Percentiles rank a stretch among this genome's conserved stretches.
Evolutionary conservation across 148 eudicot genomes (phyloP).

Genomic region (Rhododendron vialii): DNA sequence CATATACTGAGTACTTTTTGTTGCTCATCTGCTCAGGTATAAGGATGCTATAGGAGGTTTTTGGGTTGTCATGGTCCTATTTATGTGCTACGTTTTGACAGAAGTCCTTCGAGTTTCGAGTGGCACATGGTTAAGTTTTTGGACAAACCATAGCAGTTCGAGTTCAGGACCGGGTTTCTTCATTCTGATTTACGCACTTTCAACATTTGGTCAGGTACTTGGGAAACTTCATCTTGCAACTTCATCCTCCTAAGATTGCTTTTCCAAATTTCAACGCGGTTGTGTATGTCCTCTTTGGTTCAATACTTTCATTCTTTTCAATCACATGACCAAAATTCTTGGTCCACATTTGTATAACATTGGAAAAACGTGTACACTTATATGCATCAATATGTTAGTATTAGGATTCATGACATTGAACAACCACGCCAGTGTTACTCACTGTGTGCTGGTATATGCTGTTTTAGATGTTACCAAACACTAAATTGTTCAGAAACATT

Average conservation of each 20-base stretch:
- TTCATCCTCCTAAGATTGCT: not conserved
- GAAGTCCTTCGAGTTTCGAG: conserved; percentile 62
- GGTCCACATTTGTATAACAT: not conserved
- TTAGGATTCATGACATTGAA: not conserved
- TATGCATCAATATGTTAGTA: not conserved
- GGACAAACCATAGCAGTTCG: conserved; percentile 54
- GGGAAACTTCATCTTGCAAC: not conserved
- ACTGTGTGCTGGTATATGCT: not conserved
- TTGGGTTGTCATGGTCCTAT: conserved; percentile 50
- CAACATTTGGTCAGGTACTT: conserved; percentile 60
- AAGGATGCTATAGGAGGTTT: conserved; percentile 56
- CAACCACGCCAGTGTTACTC: not conserved
- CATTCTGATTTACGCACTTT: conserved; percentile 46
- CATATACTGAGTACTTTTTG: not conserved
- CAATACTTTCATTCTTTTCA: not conserved
- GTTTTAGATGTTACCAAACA: not conserved
- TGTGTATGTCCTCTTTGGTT: not conserved
- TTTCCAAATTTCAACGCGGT: not conserved
- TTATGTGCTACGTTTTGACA: conserved; percentile 52
- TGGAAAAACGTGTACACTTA: not conserved
- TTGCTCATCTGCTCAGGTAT: conserved; percentile 36
- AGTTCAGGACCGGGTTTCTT: conserved; percentile 43
- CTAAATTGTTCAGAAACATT: not conserved
- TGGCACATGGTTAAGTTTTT: conserved; percentile 70
- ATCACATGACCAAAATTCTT: not conserved